Evolutionary conservation across 176 grass and related monocot species (phyloP).

Genomic region (Avena sativa): DNA sequence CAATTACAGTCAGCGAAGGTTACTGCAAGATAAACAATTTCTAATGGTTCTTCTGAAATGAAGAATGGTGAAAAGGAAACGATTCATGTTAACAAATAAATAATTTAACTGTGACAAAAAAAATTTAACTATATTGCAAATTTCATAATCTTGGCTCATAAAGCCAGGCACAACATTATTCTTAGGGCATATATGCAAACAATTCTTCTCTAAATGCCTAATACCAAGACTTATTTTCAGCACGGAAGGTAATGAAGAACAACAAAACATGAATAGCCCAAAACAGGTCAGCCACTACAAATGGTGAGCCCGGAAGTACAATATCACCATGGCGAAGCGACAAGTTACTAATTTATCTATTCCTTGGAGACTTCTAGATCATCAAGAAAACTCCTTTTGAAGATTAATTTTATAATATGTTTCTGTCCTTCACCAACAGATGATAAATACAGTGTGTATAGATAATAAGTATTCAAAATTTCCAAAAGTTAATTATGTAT

Average conservation of each 20-base stretch:
- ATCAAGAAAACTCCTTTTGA: background rate
- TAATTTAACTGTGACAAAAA: background rate
- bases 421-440: background rate
- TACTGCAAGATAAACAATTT: background rate
- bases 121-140: background rate
- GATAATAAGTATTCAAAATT: background rate
- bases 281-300: background rate
- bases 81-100: slow-evolving; percentile 1
- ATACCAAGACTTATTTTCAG: slow-evolving; percentile 13
- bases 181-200: background rate
- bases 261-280: background rate
- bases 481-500: background rate
- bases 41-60: background rate
- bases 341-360: background rate
- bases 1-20: background rate
- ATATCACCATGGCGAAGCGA: background rate
- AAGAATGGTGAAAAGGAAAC: background rate
- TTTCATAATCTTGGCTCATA: background rate
- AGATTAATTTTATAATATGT: slow-evolving; percentile 1
- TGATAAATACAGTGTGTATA: background rate
- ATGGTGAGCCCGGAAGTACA: background rate
- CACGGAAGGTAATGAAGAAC: background rate
- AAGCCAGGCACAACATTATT: background rate
- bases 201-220: background rate
- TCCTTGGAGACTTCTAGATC: background rate